Evolutionary conservation across 768 basidiomycete genomes (phyloP), one percentile per base, ranked within the genome.

Genomic region (Hericium alpestre): DNA sequence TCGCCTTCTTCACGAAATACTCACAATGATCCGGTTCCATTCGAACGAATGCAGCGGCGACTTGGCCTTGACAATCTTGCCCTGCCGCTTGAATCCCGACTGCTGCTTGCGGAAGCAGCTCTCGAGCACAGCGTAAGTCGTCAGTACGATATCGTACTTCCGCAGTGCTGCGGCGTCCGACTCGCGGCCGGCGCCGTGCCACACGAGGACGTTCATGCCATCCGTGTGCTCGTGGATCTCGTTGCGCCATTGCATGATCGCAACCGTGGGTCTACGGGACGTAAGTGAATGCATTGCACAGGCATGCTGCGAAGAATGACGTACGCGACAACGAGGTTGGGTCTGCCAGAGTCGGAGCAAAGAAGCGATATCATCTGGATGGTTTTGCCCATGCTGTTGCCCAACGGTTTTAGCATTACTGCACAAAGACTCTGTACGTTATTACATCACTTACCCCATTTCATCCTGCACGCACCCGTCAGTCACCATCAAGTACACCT

Each of bases 311-410:
- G 15, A 15, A 57, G 51, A 53, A 32, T 46, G 47, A n/a, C 84
- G 60, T 68, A 90, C 87, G 96, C 96, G 27, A 99, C 79, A 37
- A 99, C 90, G 20, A 99, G 79, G 62, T 93, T 95, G 2, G 93
- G 93, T 67, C 82, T 87, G 59, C 76, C 72, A 51, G 78, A 67
- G 64, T 93, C 90, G 1, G 87, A 82, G 4, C 94, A 82, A 39
- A 99, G 76, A 40, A 98, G 76, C 1, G 93, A 80, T 52, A 99
- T 94, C 62, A 93, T 92, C 67, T 99, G 96, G 58, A 99, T 98
- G 0, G 95, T 99, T 71, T 93, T 93, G 13, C 88, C 89, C 90
- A 93, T 92, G 18, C 88, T 32, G 32, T 32, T 32, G 32, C 32
- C 32, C 32, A 32, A 9, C 8, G 32, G 8, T 9, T 32, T 32